Base-by-base conservation (phyloP, 2,329 filamentous ascomycete genomes). In the Aspergillaceae sp. region DNA sequence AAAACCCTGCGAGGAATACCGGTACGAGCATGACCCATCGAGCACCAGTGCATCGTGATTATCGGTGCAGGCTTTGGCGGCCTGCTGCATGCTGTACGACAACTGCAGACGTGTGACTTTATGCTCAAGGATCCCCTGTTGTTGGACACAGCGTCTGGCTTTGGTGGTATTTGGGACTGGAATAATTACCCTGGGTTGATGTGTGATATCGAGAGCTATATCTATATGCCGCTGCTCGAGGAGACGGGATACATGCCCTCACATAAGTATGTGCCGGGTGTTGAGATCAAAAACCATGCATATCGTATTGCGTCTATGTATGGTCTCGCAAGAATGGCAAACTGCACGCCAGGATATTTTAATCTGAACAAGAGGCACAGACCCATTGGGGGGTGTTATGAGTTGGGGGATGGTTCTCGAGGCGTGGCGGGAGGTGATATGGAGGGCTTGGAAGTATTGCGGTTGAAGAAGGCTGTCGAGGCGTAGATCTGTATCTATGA, bases 181-280 rank as follows among this genome's bases (percentile, higher is more conserved):
- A 74, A 75, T 43, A 60, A 68, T 4, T 75, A 75, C 47, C 72
- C 73, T 4, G 73, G 73, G 2, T 50, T 73, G 3, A 63, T 62
- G 56, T 82, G 78, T 57, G 80, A 83, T 53, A 62, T 79, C 1
- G 79, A 83, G 61, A 71, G 70, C 45, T 80, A 75, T 28, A 37
- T 44, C 10, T 52, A 54, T 30, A 29, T 54, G 38, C 52, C 52
- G 4, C 41, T 41, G 29, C 48, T 45, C 26, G 54, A 47, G 33
- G 51, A 54, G n/a, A 54, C 50, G 4, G 52, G 48, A 1, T 52
- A 49, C 32, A 41, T 51, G 4, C 52, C 52, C 0, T 38, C 10
- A 10, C 10, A 45, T 2, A 42, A 45, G n/a, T 54, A 49, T 33
- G 41, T 42, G 1, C 45, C 32, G 4, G 52, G 52, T 0, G 8